These are phyloP conservation scores for Neobulgaria alba DNA, from an alignment of 2,329 filamentous ascomycete species.

Conservation along the genomic window DNA sequence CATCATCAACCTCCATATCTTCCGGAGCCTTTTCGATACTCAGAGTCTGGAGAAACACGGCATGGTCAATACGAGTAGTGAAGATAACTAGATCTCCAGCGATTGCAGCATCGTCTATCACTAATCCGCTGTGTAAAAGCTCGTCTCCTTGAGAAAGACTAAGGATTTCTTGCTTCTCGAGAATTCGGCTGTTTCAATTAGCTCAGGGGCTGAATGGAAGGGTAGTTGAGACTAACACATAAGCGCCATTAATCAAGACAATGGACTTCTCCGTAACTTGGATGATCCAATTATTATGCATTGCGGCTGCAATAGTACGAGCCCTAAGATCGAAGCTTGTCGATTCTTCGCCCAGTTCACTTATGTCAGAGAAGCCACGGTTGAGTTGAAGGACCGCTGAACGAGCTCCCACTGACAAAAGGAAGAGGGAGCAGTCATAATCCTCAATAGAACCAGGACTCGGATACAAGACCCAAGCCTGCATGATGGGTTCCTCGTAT, in stretches of 20 bases:
- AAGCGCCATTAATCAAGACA: constrained; percentile 11
- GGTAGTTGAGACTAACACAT: constrained; percentile 13
- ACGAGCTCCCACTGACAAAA: constrained; percentile 23
- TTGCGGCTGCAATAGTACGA: constrained; percentile 41
- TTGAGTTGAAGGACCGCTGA: constrained; percentile 37
- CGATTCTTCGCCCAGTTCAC: constrained; percentile 33
- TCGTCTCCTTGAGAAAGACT: constrained; percentile 1
- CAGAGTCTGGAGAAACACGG: constrained; percentile 16
- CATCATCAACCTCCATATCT: constrained; percentile 9
- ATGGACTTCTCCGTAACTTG: constrained; percentile 45
- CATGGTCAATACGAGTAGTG: constrained; percentile 14
- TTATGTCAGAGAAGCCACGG: constrained; percentile 38
- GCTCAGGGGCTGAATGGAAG: constrained; percentile 6
- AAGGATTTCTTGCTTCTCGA: constrained; percentile 11
- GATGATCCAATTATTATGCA: constrained; percentile 33
- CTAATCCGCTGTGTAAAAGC: constrained; percentile 6
- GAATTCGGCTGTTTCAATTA: constrained; percentile 6
- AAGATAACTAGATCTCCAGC: constrained; percentile 18
- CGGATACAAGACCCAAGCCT: constrained; percentile 42
- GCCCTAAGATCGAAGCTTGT: constrained; percentile 43
- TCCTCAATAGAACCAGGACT: constrained; percentile 7
- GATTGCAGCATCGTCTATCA: constrained; percentile 21
- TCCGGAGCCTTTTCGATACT: constrained; percentile 2
- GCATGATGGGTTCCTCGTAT: constrained; percentile 39
- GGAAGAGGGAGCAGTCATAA: constrained; percentile 17